Evolutionary conservation across 2,329 filamentous ascomycete genomes (phyloP).

Genomic region (Nemania abortiva): DNA sequence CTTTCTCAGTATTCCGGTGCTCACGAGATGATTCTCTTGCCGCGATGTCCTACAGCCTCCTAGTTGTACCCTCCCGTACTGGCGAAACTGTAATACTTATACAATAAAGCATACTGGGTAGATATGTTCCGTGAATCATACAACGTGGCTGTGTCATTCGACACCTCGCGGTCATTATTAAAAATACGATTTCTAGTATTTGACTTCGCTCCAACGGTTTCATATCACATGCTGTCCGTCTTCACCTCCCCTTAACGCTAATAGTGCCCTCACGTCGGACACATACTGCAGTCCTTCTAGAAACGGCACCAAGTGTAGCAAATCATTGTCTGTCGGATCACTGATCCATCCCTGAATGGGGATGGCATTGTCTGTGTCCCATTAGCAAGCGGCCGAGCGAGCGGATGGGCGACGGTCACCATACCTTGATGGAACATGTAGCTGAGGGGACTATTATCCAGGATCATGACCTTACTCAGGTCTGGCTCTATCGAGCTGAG

Average conservation of each 20-base stretch:
- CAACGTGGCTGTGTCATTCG: conserved; percentile 12
- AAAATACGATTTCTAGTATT: conserved; percentile 36
- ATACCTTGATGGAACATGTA: conserved; percentile 98
- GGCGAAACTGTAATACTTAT: conserved; percentile 14
- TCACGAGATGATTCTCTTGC: neutral
- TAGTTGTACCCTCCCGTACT: neutral
- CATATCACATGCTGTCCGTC: conserved; percentile 66
- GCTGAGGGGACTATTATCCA: conserved; percentile 97
- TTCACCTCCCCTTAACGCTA: conserved; percentile 90
- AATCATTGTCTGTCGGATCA: conserved; percentile 95
- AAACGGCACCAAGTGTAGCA: conserved; percentile 91
- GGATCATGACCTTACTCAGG: conserved; percentile 96
- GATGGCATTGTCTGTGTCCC: conserved; percentile 89
- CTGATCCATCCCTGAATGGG: conserved; percentile 99
- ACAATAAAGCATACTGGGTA: neutral
- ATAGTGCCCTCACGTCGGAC: conserved; percentile 90
- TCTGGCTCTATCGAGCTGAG: conserved; percentile 96
- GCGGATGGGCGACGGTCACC: conserved; percentile 46
- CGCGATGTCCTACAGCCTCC: neutral
- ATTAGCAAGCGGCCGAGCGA: conserved; percentile 37
- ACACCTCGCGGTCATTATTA: conserved; percentile 32
- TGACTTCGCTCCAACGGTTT: conserved; percentile 21
- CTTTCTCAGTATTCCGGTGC: neutral
- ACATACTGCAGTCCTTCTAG: conserved; percentile 96
- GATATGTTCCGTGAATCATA: conserved; percentile 15